Percentiles rank a stretch among this genome's conserved stretches.
These are phyloP conservation scores for Sisymbrium irio DNA, from an alignment of 345 rosid species.

Conservation along the genomic window DNA sequence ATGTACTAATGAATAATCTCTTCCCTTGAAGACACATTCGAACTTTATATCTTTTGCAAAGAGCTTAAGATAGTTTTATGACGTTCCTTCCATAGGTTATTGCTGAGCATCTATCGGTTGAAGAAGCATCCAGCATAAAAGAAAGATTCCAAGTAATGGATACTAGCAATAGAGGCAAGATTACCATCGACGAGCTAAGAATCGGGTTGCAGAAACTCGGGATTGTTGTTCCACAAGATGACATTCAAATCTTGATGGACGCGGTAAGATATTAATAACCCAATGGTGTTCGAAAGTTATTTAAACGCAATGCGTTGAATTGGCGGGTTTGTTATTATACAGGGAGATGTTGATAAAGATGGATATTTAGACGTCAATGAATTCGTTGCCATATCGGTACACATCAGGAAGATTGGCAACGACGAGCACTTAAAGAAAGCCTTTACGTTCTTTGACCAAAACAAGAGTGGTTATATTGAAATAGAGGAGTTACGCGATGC, in stretches of 20 bases:
- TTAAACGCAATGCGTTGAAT: background rate
- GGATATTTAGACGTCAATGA: constrained; percentile 75
- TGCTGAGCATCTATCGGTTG: constrained; percentile 91
- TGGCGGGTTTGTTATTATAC: constrained; percentile 24
- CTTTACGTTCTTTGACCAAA: constrained; percentile 70
- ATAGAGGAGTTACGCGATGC: constrained; percentile 77
- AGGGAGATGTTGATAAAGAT: constrained; percentile 92
- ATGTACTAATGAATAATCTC: constrained; percentile 13
- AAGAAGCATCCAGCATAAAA: constrained; percentile 92
- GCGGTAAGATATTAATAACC: constrained; percentile 53
- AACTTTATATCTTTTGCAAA: background rate
- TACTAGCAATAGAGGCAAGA: constrained; percentile 70
- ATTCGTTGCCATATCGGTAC: constrained; percentile 89
- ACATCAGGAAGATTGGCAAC: constrained; percentile 84
- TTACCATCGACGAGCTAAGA: constrained; percentile 73
- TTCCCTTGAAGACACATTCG: background rate
- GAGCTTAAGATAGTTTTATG: background rate
- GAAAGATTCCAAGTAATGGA: constrained; percentile 89
- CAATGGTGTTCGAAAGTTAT: background rate
- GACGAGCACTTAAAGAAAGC: constrained; percentile 92
- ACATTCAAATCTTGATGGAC: constrained; percentile 92
- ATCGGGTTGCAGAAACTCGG: constrained; percentile 81
- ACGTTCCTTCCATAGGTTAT: constrained; percentile 50
- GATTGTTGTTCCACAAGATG: constrained; percentile 56
- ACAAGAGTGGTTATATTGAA: constrained; percentile 80